These are phyloP conservation scores for Cronartium quercuum DNA, from an alignment of 1,284 basidiomycete species.

Conservation along the genomic window DNA sequence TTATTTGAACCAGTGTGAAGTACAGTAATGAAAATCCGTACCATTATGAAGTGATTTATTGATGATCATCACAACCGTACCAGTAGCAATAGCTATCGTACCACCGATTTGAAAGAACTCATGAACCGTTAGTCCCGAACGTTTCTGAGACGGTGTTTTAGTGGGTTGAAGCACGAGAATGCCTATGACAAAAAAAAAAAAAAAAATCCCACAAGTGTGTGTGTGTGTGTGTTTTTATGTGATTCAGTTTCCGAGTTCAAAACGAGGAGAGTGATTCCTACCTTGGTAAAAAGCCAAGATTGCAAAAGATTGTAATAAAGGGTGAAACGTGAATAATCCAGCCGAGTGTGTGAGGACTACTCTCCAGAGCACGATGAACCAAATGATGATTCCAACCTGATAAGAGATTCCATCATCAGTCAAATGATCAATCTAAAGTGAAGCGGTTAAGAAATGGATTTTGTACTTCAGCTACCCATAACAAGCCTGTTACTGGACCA, in stretches of 20 bases:
- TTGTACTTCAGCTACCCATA: conserved; percentile 22
- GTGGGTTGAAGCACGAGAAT: conserved; percentile 36
- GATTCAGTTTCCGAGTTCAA: background rate
- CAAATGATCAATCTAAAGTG: background rate
- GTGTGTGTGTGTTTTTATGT: background rate
- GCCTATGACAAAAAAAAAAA: background rate
- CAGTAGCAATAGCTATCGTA: conserved; percentile 15
- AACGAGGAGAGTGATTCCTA: background rate
- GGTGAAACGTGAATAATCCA: conserved; percentile 36
- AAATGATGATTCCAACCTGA: conserved; percentile 24
- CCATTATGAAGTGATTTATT: conserved; percentile 33
- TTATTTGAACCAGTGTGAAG: background rate
- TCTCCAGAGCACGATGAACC: conserved; percentile 22
- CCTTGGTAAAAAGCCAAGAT: conserved; percentile 35
- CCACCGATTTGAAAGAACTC: conserved; percentile 33
- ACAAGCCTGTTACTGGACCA: background rate
- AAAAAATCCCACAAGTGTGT: background rate
- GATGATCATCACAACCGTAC: conserved; percentile 13
- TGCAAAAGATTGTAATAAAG: conserved; percentile 32
- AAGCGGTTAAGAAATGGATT: background rate
- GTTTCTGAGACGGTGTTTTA: conserved; percentile 9
- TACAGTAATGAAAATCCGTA: background rate
- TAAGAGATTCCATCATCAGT: background rate
- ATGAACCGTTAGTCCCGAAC: conserved; percentile 20
- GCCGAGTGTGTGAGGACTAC: conserved; percentile 20